Base-by-base conservation (phyloP, 148 eudicot species). In the Cornus florida region DNA sequence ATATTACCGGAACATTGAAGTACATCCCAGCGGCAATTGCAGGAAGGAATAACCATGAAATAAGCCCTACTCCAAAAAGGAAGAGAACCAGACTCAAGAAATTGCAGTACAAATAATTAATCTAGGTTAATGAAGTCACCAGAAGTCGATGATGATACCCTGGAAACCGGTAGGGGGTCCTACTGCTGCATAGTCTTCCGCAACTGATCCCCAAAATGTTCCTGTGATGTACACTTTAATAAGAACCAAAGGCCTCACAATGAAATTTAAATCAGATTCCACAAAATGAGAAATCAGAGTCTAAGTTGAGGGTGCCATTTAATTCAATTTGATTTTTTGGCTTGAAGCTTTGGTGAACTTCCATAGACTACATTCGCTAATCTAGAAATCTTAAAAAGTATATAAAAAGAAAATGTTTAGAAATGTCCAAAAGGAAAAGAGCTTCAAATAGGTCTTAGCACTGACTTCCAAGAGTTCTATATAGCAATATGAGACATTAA, bases 141-240 rank as follows among this genome's bases (percentile, higher is more conserved):
- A 9, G 70, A n/a, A 5, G 22, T 59, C 23, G 53, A 32, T 72
- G 71, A 24, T 68, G 73, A 14, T 84, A 94, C 98, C 97, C 76
- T 94, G 98, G 74, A 94, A 91, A 78, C 98, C 98, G 50, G 89
- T 83, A 35, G 98, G 98, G 75, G 98, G 97, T 12, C 78, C 95
- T 73, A 89, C 83, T 22, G 98, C 86, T 32, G 82, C 84, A 77
- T 92, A 92, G 50, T 91, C 98, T 86, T 91, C 90, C 46, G 91
- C 90, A 56, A 94, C 17, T 62, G 83, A 71, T 79, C 82, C 93
- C 90, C 90, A 90, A 86, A 92, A 87, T 39, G 97, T 76, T 66
- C 84, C 98, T 94, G 86, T 72, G 75, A 82, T 39, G 60, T 23
- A 64, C 48, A 12, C 3, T 28, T 70, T 28, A n/a, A 16, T 57